Evolutionary conservation across 306 rosid species (phyloP), one percentile per base, ranked within the genome.

Genomic region (Trifolium dubium): DNA sequence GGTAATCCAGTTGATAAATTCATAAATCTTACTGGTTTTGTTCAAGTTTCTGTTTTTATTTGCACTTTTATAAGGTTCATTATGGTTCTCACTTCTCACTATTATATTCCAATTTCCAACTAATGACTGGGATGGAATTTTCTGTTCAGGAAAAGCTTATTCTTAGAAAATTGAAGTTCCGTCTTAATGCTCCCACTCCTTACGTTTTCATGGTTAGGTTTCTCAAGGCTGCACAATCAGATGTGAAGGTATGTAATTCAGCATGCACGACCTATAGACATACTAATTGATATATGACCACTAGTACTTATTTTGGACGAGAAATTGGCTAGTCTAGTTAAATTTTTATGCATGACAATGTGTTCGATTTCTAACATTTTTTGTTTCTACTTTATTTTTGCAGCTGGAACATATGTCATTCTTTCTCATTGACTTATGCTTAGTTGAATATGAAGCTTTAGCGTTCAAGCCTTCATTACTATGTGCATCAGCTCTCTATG

Each of bases 131-230:
- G 44, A 62, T 62, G 55, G 49, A 35, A 75, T 77, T 69, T 75
- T 10, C 73, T 79, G 61, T 79, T 56, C 91, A 93, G 98, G 98
- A 93, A 82, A 88, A 85, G 78, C 86, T 82, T 17, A 83, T 94
- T 79, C 92, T 94, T 15, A 88, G 82, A 74, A 86, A 79, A 64
- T 68, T 91, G 66, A 88, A 94, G 81, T 94, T 94, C 74, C 94
- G 95, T 39, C 84, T 94, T 46, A 91, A 89, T 72, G 23, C 85
- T 37, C 95, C 98, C 41, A 94, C 96, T 72, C 94, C 89, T n/a
- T 94, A 91, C 71, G 94, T 91, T 76, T 94, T 91, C 51, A 80
- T 91, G 96, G 78, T 89, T 85, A 89, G 98, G 79, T 91, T 94
- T 83, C 92, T 91, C 56, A 94, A 91, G 87, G 98, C 98, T 68